Evolutionary conservation across 202 grass and related monocot genomes (phyloP), one percentile per base, ranked within the genome.

Genomic region (Zoysia matrella): DNA sequence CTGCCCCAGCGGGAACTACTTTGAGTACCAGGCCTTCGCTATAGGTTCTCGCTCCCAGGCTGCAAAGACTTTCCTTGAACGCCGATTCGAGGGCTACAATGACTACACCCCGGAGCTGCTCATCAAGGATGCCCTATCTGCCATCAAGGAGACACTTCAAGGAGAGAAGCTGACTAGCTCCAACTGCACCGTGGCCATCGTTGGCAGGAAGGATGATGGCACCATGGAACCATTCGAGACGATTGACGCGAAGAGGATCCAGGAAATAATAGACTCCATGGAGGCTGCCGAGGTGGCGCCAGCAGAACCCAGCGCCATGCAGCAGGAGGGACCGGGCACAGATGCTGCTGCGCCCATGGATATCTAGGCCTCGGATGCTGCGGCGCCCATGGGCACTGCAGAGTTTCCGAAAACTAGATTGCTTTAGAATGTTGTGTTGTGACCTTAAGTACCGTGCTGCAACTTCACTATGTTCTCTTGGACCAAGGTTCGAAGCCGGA

Each of bases 11-110:
- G 96, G 96, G 48, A 99, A 99, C 75, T 99, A 99, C 75, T 99
- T 93, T 16, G 96, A 99, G 85, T 99, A 99, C 75, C 96, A 99
- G 78, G 96, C 96, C 56, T 99, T 99, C 9, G 96, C 96, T 18
- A 99, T 99, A 0, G 96, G 96, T 47, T 99, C 96, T 63, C 90
- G 96, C 49, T 99, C 96, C n/a, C 96, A 99, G 73, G 96, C 96
- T 8, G 92, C 96, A 3, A 99, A 99, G 83, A 99, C 96, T 46
- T 99, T 90, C 77, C 87, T 99, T 1, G 96, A 99, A 50, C 88
- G 96, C 42, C 85, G 85, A 47, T 99, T 83, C 2, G 2, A 84
- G 51, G 79, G 67, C 45, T 99, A 75, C 65, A 88, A 95, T 1
- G 71, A 82, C 42, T 88, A 91, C 87, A 87, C 87, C 8, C 88